A percentile compares a stretch with the other conserved stretches of the same genome.
These are phyloP conservation scores for Retiboletus fuscus DNA, from an alignment of 1,284 basidiomycete species.

Conservation along the genomic window DNA sequence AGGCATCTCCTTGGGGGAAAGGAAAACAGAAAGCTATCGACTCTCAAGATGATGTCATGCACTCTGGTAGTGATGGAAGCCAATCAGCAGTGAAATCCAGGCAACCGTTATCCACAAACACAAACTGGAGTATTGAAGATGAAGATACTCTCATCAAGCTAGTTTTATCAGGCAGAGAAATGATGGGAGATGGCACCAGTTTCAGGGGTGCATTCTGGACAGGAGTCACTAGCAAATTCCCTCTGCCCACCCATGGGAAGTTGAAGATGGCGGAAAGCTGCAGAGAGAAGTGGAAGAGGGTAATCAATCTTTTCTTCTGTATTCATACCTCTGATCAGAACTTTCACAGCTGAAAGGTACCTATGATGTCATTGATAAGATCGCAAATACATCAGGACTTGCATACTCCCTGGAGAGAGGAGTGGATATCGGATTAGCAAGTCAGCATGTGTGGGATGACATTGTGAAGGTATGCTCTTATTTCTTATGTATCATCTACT, in stretches of 20 bases:
- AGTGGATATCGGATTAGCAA: too few species aligned
- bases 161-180: background rate
- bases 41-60: background rate
- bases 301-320: background rate
- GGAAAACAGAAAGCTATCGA: background rate
- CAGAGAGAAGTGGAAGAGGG: background rate
- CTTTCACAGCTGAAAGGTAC: background rate
- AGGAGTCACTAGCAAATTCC: background rate
- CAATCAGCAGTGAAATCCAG: background rate
- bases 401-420: too few species aligned
- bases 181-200: background rate
- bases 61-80: background rate
- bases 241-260: background rate
- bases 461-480: too few species aligned
- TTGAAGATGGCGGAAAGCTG: background rate
- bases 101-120: background rate
- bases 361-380: too few species aligned
- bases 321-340: too few species aligned
- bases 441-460: too few species aligned
- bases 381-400: too few species aligned
- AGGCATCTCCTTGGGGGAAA: background rate
- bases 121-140: background rate
- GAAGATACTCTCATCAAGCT: background rate
- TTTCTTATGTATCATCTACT: too few species aligned
- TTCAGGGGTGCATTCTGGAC: background rate